phyloP scores from a whole-genome alignment of 148 eudicot species.

The Amaranthus cruentus region DNA sequence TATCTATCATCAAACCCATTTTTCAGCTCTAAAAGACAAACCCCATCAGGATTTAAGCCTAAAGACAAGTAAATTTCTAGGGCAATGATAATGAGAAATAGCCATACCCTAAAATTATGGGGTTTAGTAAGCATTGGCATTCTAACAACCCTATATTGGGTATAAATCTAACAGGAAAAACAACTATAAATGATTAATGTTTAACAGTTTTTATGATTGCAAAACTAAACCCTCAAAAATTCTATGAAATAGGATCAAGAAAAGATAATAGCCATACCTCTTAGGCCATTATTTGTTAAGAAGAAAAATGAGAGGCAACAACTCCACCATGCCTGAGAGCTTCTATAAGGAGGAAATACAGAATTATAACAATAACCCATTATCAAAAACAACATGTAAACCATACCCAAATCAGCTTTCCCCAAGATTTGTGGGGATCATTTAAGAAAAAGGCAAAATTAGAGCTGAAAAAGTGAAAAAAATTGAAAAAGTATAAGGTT shows the following conservation, averaged over 20 bases:
- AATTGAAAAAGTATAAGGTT: conserved; percentile 2
- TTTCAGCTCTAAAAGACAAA: conserved; percentile 61
- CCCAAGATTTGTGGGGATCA: conserved; percentile 30
- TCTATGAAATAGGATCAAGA: conserved; percentile 4
- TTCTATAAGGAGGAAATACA: conserved; percentile 30
- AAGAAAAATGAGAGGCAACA: conserved; percentile 19
- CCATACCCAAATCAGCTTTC: conserved; percentile 21
- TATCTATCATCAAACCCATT: conserved; percentile 40
- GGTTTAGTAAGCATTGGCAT: conserved; percentile 36
- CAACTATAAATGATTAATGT: not conserved
- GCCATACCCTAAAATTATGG: conserved; percentile 27
- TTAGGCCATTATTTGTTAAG: conserved; percentile 23
- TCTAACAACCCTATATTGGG: conserved; percentile 20
- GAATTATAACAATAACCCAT: conserved; percentile 12
- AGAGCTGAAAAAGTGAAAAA: conserved; percentile 23
- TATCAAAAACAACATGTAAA: conserved; percentile 11
- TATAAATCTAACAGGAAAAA: conserved; percentile 6
- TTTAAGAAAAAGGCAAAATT: conserved; percentile 32
- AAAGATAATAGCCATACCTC: conserved; percentile 27
- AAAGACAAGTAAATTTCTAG: conserved; percentile 35
- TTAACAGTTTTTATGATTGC: not conserved
- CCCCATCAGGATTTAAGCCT: conserved; percentile 79
- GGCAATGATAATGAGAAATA: conserved; percentile 26
- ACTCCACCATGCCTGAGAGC: conserved; percentile 25
- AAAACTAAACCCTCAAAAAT: not conserved